Base-by-base conservation (phyloP, 208 protist genomes). In the Acanthamoeba lenticulata region DNA sequence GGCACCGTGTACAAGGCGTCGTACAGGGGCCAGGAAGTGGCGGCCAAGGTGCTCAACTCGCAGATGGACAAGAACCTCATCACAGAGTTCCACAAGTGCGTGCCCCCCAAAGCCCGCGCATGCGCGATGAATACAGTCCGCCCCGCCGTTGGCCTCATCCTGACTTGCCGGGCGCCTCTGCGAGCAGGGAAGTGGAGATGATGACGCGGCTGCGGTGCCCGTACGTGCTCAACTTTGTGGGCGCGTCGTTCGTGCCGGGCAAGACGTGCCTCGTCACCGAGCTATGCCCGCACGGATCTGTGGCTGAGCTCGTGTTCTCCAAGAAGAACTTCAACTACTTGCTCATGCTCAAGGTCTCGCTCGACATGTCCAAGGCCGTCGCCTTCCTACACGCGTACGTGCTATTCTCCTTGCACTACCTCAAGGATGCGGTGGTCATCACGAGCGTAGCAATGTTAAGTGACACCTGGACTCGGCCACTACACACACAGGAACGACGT, bases 1-100 rank as follows among this genome's bases (percentile, higher is more conserved):
- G 85, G 85, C 21, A 91, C 85, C 4, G 85, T 91, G 55, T 91
- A 91, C 85, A 91, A 44, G 85, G 85, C 55, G 27, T 36, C 55
- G 24, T 91, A 91, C 40, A 34, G 85, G 32, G 85, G 85, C 6
- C 49, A 72, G 38, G 85, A 91, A 29, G 85, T 91, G 27, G 85
- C 85, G 5, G 85, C 60, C 13, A 91, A 91, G 85, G 69, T 91
- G 36, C 52, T 91, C 34, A 91, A 91, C 49, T 72, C 34, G 11
- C 85, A 91, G 38, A 32, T 40, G 40, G 85, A 91, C 52, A 21
- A 21, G 1, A 45, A 52, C 5, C 27, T 40, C 24, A 62, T 91
- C 13, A 52, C 24, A 29, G 85, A 91, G 34, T 91, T 91, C 60
- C 55, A 69, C 11, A 72, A 38, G 62, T 57, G 9, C 49, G 49